Evolutionary conservation across 768 basidiomycete species (phyloP).

Genomic region (Tylopilus rubrobrunneus): DNA sequence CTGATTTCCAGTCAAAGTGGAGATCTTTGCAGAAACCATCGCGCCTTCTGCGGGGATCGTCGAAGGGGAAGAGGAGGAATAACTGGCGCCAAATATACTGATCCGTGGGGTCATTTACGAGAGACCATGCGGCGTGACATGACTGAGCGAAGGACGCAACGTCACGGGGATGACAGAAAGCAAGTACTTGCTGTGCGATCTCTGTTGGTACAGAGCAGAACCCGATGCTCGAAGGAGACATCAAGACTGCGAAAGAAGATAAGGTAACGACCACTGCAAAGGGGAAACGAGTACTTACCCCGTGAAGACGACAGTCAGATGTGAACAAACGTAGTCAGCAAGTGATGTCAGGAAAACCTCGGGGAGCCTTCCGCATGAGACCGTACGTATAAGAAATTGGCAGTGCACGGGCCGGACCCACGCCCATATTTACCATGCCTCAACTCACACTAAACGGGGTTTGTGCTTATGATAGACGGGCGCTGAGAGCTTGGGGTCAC

Average conservation of each 20-base stretch:
- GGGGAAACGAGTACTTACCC: neutral
- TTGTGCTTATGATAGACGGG: neutral
- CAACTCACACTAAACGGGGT: neutral
- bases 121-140: slow-evolving; percentile 42
- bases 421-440: neutral
- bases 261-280: neutral
- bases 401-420: neutral
- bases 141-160: slow-evolving; percentile 58
- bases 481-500: neutral
- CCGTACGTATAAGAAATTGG: neutral
- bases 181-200: slow-evolving; percentile 54
- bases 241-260: slow-evolving; percentile 1
- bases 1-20: slow-evolving; percentile 32
- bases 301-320: neutral
- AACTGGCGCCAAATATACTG: slow-evolving; percentile 67
- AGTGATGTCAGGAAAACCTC: neutral
- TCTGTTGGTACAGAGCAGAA: slow-evolving; percentile 43
- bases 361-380: neutral
- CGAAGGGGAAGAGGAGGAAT: slow-evolving; percentile 57
- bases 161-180: slow-evolving; percentile 52
- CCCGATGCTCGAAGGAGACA: slow-evolving; percentile 1
- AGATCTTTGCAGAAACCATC: slow-evolving; percentile 9
- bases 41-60: slow-evolving; percentile 51
- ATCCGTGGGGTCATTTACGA: slow-evolving; percentile 50
- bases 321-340: neutral